Evolutionary conservation across 2,329 filamentous ascomycete genomes (phyloP).

Genomic region (Knufia petricola): DNA sequence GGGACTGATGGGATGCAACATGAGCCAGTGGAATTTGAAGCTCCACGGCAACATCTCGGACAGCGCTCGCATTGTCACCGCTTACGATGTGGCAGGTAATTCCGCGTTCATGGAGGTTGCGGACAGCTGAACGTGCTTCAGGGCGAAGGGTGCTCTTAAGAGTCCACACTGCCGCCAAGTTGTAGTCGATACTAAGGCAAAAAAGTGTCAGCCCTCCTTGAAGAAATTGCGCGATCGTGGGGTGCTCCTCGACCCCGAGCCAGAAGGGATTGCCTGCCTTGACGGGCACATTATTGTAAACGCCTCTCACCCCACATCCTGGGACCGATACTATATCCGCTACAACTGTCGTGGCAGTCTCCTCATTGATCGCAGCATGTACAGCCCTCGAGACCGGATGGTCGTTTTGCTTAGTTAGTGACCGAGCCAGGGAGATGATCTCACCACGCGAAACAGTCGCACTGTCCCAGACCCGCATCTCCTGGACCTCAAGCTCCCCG

Average conservation of each 20-base stretch:
- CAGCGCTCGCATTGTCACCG: constrained; percentile 45
- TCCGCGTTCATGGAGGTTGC: constrained; percentile 38
- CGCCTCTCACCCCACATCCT: constrained; percentile 24
- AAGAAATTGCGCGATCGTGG: constrained; percentile 29
- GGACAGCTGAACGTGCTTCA: constrained; percentile 44
- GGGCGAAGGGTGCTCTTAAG: constrained; percentile 40
- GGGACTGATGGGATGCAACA: constrained; percentile 39
- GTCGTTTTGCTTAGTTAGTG: constrained; percentile 26
- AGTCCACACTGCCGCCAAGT: constrained; percentile 40
- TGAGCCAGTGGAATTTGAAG: constrained; percentile 33
- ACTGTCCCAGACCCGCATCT: constrained; percentile 15
- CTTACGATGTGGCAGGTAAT: constrained; percentile 48
- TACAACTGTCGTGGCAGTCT: constrained; percentile 15
- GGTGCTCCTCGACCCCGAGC: constrained; percentile 28
- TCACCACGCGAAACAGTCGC: constrained; percentile 38
- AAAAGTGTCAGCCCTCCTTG: constrained; percentile 42
- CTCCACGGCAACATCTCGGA: constrained; percentile 37
- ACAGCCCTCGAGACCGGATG: constrained; percentile 47
- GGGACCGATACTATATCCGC: constrained; percentile 22
- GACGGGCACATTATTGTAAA: constrained; percentile 11
- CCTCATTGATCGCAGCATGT: constrained; percentile 30
- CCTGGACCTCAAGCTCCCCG: constrained; percentile 46
- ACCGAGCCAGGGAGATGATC: background rate
- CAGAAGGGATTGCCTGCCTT: constrained; percentile 25
- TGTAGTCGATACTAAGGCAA: constrained; percentile 44